Conservation (phyloP, 192 early-diverging fungal species). For the Lobosporangium transversale region DNA sequence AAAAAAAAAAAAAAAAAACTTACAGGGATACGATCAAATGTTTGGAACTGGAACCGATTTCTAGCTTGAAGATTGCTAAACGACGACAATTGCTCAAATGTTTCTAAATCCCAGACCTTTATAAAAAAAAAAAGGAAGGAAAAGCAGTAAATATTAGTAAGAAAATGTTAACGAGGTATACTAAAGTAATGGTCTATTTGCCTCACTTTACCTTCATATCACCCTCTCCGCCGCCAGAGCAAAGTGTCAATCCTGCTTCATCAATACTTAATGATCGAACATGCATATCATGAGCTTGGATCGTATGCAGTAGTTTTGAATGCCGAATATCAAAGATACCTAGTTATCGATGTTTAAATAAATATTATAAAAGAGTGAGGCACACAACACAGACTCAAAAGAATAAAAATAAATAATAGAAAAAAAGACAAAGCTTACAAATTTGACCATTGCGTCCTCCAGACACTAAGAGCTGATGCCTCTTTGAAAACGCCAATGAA, state of each 20-base stretch:
- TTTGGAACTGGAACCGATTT: conserved; percentile 59
- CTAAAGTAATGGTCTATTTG: no score
- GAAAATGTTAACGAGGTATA: no score
- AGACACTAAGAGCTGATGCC: conserved; percentile 71
- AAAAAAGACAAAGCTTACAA: conserved; percentile 55
- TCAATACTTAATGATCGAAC: conserved; percentile 74
- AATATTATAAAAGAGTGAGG: no score
- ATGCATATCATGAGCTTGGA: conserved; percentile 73
- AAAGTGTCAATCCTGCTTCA: conserved; percentile 60
- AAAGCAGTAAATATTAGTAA: background rate
- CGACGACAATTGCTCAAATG: conserved; percentile 55
- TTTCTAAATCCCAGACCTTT: conserved; percentile 63
- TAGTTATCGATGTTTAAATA: conserved; percentile 19
- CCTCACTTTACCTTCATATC: conserved; percentile 70
- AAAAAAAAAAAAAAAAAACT: no score
- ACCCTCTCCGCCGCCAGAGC: conserved; percentile 76
- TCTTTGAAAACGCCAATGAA: conserved; percentile 68
- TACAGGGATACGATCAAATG: conserved; percentile 60
- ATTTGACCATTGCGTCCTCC: conserved; percentile 83
- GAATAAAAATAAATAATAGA: background rate
- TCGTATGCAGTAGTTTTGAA: conserved; percentile 69
- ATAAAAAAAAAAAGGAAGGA: background rate
- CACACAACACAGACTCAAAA: no score
- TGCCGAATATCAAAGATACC: conserved; percentile 79
- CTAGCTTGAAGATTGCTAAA: conserved; percentile 58